These are phyloP conservation scores for Pochonia chlamydosporia DNA, from an alignment of 2,329 filamentous ascomycete genomes.

Conservation along the genomic window DNA sequence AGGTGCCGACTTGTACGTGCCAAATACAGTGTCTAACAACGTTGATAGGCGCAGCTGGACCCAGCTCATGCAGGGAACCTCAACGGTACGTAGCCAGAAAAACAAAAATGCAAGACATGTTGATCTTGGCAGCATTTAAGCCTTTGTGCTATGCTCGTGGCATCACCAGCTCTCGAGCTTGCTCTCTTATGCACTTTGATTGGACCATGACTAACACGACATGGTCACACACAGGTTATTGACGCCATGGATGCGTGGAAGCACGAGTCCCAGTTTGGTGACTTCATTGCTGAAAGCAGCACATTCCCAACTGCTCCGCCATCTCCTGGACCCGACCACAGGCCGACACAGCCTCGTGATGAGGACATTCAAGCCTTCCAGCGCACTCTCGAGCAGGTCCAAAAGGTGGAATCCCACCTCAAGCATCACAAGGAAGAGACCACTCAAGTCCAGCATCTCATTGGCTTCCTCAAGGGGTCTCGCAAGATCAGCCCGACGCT, in stretches of 20 bases:
- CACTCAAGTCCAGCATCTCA: conserved; percentile 62
- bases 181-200: background rate
- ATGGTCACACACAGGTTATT: conserved; percentile 58
- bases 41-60: conserved; percentile 79
- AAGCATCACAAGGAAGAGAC: conserved; percentile 65
- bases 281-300: conserved; percentile 76
- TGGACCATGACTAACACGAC: conserved; percentile 5
- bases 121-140: background rate
- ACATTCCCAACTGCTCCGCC: conserved; percentile 63
- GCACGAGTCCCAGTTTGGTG: conserved; percentile 78
- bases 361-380: conserved; percentile 67
- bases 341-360: conserved; percentile 56
- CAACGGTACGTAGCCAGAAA: conserved; percentile 63
- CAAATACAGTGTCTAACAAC: conserved; percentile 16
- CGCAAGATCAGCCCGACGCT: conserved; percentile 64
- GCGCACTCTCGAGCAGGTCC: conserved; percentile 59
- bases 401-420: conserved; percentile 62
- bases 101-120: conserved; percentile 3
- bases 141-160: background rate
- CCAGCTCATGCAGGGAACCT: conserved; percentile 85
- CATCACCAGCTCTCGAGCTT: background rate
- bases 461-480: conserved; percentile 66
- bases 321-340: conserved; percentile 56
- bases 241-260: conserved; percentile 90
- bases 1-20: background rate